Evolutionary conservation across 2,329 filamentous ascomycete species (phyloP).

Genomic region (Xylariales sp.): DNA sequence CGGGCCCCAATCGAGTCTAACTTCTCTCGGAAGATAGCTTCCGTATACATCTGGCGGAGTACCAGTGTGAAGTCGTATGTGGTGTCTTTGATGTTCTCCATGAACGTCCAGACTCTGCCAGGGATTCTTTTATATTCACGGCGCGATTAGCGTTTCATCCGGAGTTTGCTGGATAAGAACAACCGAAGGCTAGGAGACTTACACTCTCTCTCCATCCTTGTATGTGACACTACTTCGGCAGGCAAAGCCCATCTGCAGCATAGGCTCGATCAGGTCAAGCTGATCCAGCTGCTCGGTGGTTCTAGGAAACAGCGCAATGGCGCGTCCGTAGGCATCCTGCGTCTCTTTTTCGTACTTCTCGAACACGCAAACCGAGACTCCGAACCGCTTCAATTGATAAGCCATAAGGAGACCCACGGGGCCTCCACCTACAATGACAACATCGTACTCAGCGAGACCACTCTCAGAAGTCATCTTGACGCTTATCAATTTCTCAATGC

Average conservation of each 20-base stretch:
- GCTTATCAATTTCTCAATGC: too few species aligned
- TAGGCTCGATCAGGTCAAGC: constrained; percentile 41
- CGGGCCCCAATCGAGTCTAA: constrained; percentile 28
- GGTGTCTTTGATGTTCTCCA: constrained; percentile 49
- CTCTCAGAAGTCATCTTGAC: too few species aligned
- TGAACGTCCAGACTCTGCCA: constrained; percentile 46
- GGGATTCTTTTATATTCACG: constrained; percentile 15
- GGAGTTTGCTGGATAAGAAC: too few species aligned
- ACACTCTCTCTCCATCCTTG: constrained; percentile 39
- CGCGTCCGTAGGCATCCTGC: constrained; percentile 46
- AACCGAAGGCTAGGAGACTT: too few species aligned
- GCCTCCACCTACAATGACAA: constrained; percentile 52
- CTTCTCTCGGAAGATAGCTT: constrained; percentile 44
- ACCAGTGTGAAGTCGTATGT: constrained; percentile 49
- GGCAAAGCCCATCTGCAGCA: constrained; percentile 48
- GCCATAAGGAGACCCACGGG: constrained; percentile 53
- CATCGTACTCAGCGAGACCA: constrained; percentile 17
- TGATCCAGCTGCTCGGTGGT: constrained; percentile 49
- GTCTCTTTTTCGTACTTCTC: background rate
- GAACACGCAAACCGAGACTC: constrained; percentile 34
- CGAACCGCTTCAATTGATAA: constrained; percentile 25
- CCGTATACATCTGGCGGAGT: constrained; percentile 50
- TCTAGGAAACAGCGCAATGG: constrained; percentile 49
- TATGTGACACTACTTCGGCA: constrained; percentile 46
- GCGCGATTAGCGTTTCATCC: too few species aligned